Base-by-base conservation (phyloP, 2,329 filamentous ascomycete species). In the Colletotrichum cereale region DNA sequence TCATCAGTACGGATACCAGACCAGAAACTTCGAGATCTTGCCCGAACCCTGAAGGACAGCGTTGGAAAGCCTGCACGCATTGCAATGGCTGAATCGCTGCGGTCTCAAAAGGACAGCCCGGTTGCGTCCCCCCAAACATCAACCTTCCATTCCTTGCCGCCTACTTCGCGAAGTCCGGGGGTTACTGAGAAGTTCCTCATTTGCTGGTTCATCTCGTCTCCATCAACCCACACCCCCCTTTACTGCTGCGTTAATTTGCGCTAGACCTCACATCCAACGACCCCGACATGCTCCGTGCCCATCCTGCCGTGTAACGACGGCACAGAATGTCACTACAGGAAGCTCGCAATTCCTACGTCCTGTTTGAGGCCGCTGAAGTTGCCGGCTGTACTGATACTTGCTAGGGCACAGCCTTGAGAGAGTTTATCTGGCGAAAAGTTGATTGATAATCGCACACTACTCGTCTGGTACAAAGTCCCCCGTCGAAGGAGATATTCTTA, bases 291-390 rank as follows among this genome's bases (percentile, higher is more conserved):
- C 68, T 63, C 65, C 68, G 68, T 71, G 47, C 68, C 63, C 56
- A 34, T 18, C 62, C 47, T 71, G 68, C 52, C 52, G 53, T 71
- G 68, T 63, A 68, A 71, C 68, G 53, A 71, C 68, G 65, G 68
- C 68, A 71, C 58, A 71, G 53, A 42, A 71, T 60, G 68, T 63
- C 68, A 71, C 68, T 40, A 34, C 44, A 68, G 44, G 5, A 63
- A 11, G 26, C 42, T 48, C n/a, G 21, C 21, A 21, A n/a, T 42
- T 52, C 24, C 26, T 24, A 47, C 12, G 11, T 18, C 44, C 42
- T 50, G n/a, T 34, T 40, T 21, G 24, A 62, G 21, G 44, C 34
- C 31, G 57, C 11, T 8, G 2, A 47, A 47, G 5, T 12, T 26
- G 44, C 31, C 10, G 24, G 31, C n/a, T 60, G n/a, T 47, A 47